phyloP scores from a whole-genome alignment of 768 basidiomycete genomes.

The Cyathus striatus region DNA sequence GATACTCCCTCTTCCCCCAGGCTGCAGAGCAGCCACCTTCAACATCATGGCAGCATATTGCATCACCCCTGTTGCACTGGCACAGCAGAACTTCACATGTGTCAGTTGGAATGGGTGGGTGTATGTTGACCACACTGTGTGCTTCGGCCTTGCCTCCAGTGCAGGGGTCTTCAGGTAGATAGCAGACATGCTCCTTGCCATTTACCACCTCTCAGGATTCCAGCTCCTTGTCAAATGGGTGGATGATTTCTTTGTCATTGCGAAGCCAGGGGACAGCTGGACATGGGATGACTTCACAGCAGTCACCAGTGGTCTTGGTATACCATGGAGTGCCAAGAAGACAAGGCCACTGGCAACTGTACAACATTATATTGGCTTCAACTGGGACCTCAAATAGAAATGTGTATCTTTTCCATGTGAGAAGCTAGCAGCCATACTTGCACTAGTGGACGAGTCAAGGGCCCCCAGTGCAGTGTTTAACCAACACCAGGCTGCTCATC shows the following conservation, averaged over 20 bases:
- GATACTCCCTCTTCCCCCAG: constrained; percentile 22
- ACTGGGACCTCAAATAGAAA: constrained; percentile 21
- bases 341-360: constrained; percentile 8
- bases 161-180: constrained; percentile 27
- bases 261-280: constrained; percentile 13
- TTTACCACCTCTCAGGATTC: constrained; percentile 18
- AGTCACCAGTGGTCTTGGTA: constrained; percentile 17
- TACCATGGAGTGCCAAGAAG: constrained; percentile 29
- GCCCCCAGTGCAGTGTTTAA: neutral
- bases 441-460: constrained; percentile 9
- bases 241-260: constrained; percentile 28
- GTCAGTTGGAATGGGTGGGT: constrained; percentile 25
- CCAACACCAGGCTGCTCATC: constrained; percentile 11
- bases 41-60: constrained; percentile 34
- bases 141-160: constrained; percentile 26
- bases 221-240: constrained; percentile 28
- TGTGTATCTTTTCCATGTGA: neutral
- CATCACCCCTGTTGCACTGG: constrained; percentile 24
- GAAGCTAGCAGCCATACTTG: neutral
- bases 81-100: constrained; percentile 24
- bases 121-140: constrained; percentile 24
- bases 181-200: constrained; percentile 25
- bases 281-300: constrained; percentile 21
- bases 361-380: constrained; percentile 26
- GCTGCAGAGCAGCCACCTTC: constrained; percentile 28